Percentiles rank a stretch among this genome's conserved stretches.
phyloP scores from a whole-genome alignment of 306 rosid genomes.

The Begonia fuchsioides region DNA sequence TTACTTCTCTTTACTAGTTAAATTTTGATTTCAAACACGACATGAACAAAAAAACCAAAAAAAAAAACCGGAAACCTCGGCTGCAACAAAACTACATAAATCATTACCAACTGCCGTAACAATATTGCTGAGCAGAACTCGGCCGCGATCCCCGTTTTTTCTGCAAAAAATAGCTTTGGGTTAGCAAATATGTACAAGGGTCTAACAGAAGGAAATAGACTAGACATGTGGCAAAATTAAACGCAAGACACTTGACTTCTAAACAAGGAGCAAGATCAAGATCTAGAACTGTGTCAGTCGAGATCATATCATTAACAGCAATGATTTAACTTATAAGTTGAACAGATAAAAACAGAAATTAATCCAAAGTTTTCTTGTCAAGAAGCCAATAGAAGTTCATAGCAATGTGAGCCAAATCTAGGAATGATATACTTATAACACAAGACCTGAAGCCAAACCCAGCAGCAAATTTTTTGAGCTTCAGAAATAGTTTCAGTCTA shows the following conservation, averaged over 20 bases:
- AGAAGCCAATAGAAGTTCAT: conserved; percentile 43
- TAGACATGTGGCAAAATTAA: no score
- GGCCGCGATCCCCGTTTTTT: conserved; percentile 67
- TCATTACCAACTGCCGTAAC: no score
- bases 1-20: no score
- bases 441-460: conserved; percentile 98
- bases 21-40: no score
- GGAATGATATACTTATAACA: conserved; percentile 94
- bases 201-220: no score
- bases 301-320: conserved; percentile 1
- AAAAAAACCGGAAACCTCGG: no score
- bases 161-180: conserved; percentile 28
- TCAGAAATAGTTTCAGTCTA: background rate
- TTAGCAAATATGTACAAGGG: conserved; percentile 1
- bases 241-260: conserved; percentile 29
- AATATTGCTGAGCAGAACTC: conserved; percentile 19
- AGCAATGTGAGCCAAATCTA: conserved; percentile 96
- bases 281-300: no score
- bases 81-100: no score
- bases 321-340: conserved; percentile 1
- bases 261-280: conserved; percentile 46
- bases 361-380: no score
- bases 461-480: conserved; percentile 13
- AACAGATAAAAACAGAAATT: background rate
- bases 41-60: no score